Conservation (phyloP, 2,329 filamentous ascomycete species). For the Cordyceps tenuipes region DNA sequence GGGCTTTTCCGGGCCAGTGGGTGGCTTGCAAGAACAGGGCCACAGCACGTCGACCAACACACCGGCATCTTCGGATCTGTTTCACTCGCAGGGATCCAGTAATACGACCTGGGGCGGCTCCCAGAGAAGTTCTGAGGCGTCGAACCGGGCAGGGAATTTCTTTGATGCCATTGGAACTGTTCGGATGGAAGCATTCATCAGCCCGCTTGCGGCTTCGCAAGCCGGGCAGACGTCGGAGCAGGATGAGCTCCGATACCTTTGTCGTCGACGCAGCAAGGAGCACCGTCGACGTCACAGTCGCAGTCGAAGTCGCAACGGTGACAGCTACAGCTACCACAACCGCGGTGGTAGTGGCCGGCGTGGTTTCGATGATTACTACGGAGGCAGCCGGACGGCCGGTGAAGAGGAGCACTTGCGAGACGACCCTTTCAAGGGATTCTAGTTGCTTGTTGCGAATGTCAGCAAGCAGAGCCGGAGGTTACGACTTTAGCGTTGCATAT, state of each 20-base stretch:
- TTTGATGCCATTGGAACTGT: conserved; percentile 87
- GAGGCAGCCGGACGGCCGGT: conserved; percentile 36
- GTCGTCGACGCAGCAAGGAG: conserved; percentile 48
- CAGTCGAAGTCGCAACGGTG: conserved; percentile 45
- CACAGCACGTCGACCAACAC: conserved; percentile 51
- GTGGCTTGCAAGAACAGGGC: conserved; percentile 33
- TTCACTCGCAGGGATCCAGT: conserved; percentile 44
- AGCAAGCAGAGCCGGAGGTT: background rate
- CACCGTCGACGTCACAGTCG: conserved; percentile 43
- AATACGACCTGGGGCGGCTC: conserved; percentile 37
- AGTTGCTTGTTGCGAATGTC: conserved; percentile 13
- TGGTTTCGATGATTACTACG: conserved; percentile 40
- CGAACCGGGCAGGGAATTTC: conserved; percentile 51
- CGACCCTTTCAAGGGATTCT: conserved; percentile 57
- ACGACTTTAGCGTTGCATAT: background rate
- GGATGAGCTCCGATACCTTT: conserved; percentile 40
- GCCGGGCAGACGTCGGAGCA: conserved; percentile 41
- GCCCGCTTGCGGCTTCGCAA: conserved; percentile 44
- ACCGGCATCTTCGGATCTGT: conserved; percentile 54
- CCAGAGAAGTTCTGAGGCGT: conserved; percentile 48
- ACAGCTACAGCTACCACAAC: conserved; percentile 43
- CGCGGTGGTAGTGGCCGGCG: conserved; percentile 31
- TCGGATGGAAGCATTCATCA: conserved; percentile 95
- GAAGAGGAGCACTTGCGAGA: conserved; percentile 52
- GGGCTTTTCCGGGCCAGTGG: conserved; percentile 59